Percentiles rank a stretch among this genome's conserved stretches.
Conservation (phyloP, 495 filamentous ascomycete species). For the Hypoxylon perforatum region DNA sequence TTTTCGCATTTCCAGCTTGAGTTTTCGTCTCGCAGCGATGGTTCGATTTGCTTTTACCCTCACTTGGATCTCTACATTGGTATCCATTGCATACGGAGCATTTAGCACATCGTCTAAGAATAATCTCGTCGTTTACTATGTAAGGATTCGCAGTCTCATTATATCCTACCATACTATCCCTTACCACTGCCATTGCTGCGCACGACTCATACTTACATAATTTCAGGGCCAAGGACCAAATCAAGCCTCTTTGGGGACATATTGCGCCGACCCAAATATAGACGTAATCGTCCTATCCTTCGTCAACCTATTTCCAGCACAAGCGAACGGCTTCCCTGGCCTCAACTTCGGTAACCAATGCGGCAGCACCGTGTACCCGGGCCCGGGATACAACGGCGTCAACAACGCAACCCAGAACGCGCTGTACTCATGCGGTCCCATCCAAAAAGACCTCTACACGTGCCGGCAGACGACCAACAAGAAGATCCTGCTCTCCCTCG, state of each 20-base stretch:
- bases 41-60: slow-evolving; percentile 15
- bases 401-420: slow-evolving; percentile 38
- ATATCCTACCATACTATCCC: background rate
- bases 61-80: slow-evolving; percentile 7
- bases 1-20: background rate
- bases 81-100: slow-evolving; percentile 18
- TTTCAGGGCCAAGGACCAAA: slow-evolving; percentile 58
- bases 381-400: slow-evolving; percentile 46
- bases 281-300: slow-evolving; percentile 78
- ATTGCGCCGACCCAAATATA: slow-evolving; percentile 67
- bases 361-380: slow-evolving; percentile 51
- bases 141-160: slow-evolving; percentile 33
- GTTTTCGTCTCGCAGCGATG: slow-evolving; percentile 2
- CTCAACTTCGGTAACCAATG: slow-evolving; percentile 77
- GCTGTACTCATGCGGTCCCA: slow-evolving; percentile 48
- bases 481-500: slow-evolving; percentile 72
- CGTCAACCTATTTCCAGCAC: slow-evolving; percentile 70
- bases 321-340: slow-evolving; percentile 64
- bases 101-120: slow-evolving; percentile 41
- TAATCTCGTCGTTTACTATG: slow-evolving; percentile 67
- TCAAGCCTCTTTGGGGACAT: slow-evolving; percentile 60
- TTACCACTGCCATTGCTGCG: background rate
- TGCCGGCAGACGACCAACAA: slow-evolving; percentile 63
- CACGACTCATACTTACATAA: slow-evolving; percentile 8
- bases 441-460: slow-evolving; percentile 60